Evolutionary conservation across 2,329 filamentous ascomycete genomes (phyloP), one percentile per base, ranked within the genome.

Genomic region (Fusarium nygamai): DNA sequence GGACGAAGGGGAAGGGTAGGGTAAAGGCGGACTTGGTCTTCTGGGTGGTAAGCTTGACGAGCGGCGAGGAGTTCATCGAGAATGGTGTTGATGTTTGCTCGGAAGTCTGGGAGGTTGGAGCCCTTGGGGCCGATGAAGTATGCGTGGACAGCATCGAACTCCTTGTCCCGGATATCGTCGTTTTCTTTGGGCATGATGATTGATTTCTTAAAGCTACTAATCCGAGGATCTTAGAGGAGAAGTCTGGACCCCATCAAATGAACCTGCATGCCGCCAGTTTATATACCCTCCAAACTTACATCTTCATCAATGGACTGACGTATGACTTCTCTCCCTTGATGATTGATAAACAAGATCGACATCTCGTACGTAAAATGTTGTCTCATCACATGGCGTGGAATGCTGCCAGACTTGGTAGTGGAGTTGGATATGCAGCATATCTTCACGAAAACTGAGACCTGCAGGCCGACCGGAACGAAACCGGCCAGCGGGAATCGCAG

Each of bases 51-150:
- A 34, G 74, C 81, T 29, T 73, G 51, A 16, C 84, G 78, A 11
- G 83, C 80, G 7, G 71, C 69, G 16, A 80, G 71, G 12, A 84
- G 69, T 34, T 81, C 79, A 24, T 85, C 80, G 5, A 86, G 80
- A 13, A 86, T 84, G 8, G 78, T 80, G 33, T 80, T 73, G 51
- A 86, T 82, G 58, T 83, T 83, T 8, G 81, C 76, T 62, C 80
- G 79, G 57, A 86, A 85, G 51, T 81, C 81, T 0, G 78, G 72
- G n/a, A 84, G 72, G 62, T 86, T 86, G 50, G 84, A 79, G 22
- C 83, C 84, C 43, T 83, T 82, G 6, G 84, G 84, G 0, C 84
- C 84, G 29, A 86, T 82, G 72, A 86, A 86, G 71, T 84, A 83
- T 11, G 84, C 82, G 14, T 81, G 81, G 6, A 61, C 48, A 2